These are phyloP conservation scores for Ophiostoma quercus DNA, from an alignment of 2,329 filamentous ascomycete species.

Conservation along the genomic window DNA sequence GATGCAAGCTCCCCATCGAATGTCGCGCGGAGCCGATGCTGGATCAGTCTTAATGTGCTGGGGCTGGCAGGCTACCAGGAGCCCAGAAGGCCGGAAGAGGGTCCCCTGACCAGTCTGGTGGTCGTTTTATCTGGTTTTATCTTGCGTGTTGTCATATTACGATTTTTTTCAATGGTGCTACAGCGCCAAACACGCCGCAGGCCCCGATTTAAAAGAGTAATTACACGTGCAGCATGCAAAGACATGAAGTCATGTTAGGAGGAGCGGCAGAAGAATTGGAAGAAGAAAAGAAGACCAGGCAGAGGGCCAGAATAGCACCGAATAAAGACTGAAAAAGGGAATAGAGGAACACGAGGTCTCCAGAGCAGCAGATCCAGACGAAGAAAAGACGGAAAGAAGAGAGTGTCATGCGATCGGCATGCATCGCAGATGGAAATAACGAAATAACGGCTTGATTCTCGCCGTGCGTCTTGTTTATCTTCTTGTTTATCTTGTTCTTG, in stretches of 20 bases:
- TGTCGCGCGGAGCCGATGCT: constrained; percentile 9
- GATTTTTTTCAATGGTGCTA: background rate
- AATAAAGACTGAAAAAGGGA: background rate
- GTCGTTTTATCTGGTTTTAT: background rate
- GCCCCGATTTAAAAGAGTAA: background rate
- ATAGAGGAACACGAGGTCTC: background rate
- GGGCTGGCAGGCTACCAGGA: background rate
- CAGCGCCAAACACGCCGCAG: background rate
- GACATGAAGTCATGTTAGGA: constrained; percentile 14
- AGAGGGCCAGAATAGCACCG: too few relatives aligned
- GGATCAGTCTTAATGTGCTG: background rate
- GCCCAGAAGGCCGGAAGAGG: background rate
- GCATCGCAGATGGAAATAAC: background rate
- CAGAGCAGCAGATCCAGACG: background rate
- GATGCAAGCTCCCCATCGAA: background rate
- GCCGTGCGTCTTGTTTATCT: background rate
- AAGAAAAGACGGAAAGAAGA: background rate
- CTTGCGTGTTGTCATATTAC: background rate
- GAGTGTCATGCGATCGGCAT: background rate
- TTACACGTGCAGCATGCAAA: constrained; percentile 9
- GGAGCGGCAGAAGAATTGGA: background rate
- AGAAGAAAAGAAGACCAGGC: background rate
- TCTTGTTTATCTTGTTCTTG: background rate
- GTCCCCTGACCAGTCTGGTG: background rate
- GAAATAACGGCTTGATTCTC: background rate